phyloP scores from a whole-genome alignment of 2,329 filamentous ascomycete genomes.

The Xylaria digitata region DNA sequence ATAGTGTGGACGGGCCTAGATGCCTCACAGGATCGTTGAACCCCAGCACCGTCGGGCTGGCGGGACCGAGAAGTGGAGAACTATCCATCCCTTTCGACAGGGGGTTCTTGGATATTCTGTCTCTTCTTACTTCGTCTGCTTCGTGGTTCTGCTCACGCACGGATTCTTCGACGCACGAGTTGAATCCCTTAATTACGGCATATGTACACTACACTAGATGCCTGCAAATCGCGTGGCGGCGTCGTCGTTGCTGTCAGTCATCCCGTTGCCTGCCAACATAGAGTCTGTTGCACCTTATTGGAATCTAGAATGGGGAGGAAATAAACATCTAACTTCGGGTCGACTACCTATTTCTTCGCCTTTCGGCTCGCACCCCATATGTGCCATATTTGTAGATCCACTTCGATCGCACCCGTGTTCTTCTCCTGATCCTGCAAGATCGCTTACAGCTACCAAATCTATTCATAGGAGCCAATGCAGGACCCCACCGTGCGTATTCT shows the following conservation, averaged over 20 bases:
- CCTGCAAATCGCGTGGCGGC: slow-evolving; percentile 9
- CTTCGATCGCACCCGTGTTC: background rate
- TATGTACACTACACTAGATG: background rate
- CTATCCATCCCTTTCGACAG: slow-evolving; percentile 5
- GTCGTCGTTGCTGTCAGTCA: background rate
- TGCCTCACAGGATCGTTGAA: slow-evolving; percentile 23
- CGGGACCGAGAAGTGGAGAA: slow-evolving; percentile 13
- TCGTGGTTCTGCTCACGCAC: background rate
- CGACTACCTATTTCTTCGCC: background rate
- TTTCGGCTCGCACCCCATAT: background rate
- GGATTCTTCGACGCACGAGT: slow-evolving; percentile 5
- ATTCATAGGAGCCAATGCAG: background rate
- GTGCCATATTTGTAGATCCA: slow-evolving; percentile 1
- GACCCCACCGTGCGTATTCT: background rate
- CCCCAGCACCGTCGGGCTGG: slow-evolving; percentile 15
- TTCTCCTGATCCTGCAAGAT: slow-evolving; percentile 1
- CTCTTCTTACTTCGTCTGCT: background rate
- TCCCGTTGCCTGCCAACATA: too few relatives aligned
- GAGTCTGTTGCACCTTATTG: too few relatives aligned
- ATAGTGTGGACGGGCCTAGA: background rate
- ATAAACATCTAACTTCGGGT: background rate
- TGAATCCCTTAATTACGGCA: slow-evolving; percentile 8
- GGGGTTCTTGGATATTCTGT: slow-evolving; percentile 2
- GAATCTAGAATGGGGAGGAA: too few relatives aligned
- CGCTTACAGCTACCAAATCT: slow-evolving; percentile 6